Percentiles rank a stretch among this genome's conserved stretches.
phyloP scores from a whole-genome alignment of 257 asterid genomes.

The Jasminum sambac region DNA sequence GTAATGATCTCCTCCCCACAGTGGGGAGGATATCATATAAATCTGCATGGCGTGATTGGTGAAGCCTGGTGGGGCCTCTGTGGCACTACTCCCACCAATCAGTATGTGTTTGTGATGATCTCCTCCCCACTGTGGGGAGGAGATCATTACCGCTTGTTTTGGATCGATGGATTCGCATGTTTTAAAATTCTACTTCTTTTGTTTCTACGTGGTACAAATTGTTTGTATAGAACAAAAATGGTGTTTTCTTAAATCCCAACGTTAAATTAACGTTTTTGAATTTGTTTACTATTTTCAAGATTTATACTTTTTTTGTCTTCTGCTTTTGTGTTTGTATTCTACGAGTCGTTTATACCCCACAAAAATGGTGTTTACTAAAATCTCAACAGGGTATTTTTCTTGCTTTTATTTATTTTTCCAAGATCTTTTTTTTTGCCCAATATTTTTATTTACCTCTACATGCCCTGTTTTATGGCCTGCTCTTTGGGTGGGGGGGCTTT shows the following conservation, averaged over 20 bases:
- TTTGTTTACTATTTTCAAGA: slow-evolving; percentile 2
- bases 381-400: slow-evolving; percentile 14
- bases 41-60: too few relatives aligned
- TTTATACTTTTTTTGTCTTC: not conserved
- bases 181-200: slow-evolving; percentile 16
- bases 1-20: too few relatives aligned
- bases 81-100: too few relatives aligned
- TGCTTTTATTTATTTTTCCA: not conserved
- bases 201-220: slow-evolving; percentile 7
- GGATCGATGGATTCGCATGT: slow-evolving; percentile 18
- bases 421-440: slow-evolving; percentile 10
- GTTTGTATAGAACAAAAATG: slow-evolving; percentile 1
- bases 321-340: not conserved
- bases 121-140: too few relatives aligned
- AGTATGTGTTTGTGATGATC: too few relatives aligned
- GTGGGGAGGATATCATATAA: too few relatives aligned
- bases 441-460: too few relatives aligned
- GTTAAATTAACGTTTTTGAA: not conserved
- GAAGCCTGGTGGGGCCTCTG: too few relatives aligned
- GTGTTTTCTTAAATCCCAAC: not conserved
- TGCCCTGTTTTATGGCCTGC: too few relatives aligned
- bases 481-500: too few relatives aligned
- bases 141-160: too few relatives aligned
- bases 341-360: slow-evolving; percentile 3
- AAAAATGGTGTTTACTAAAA: slow-evolving; percentile 9